Base-by-base conservation (phyloP, 2,329 filamentous ascomycete genomes). In the Sclerotinia glacialis region DNA sequence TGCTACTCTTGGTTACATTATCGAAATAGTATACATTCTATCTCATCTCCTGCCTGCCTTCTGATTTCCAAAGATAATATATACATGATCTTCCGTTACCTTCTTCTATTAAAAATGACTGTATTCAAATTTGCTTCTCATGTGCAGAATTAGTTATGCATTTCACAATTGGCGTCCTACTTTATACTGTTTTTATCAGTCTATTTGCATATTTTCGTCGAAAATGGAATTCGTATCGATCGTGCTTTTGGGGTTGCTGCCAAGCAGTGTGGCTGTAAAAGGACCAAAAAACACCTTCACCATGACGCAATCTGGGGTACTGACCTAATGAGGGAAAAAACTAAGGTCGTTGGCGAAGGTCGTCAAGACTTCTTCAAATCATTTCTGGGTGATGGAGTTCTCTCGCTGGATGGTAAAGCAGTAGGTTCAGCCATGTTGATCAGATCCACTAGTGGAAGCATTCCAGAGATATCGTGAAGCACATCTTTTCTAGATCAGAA, bases 391-490 rank as follows among this genome's bases (percentile, higher is more conserved):
- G 44, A 66, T 52, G 55, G 54, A 12, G 14, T 60, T 3, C 47
- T 65, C 16, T 58, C 64, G 0, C 16, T 42, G 5, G 42, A 60
- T 50, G 54, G 54, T 8, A 21, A 37, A 34, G 62, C 28, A 1
- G 60, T 54, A 31, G 6, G 11, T n/a, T 54, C 18, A 42, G 21
- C 5, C 5, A 23, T 46, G 16, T 37, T 21, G 18, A 44, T 21
- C 8, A 9, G 34, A 47, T 6, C 6, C 1, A 53, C 9, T 55
- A 46, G 37, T 61, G 64, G 54, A 60, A 34, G 12, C 46, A 52
- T 34, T 61, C 46, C 9, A 61, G 64, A 21, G 55, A 65, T 52
- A 37, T 61, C n/a, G 40, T 66, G 3, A 66, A 66, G 28, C 49
- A 16, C 6, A 55, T 63, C 1, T 66, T 66, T 49, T 50, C 49